Conservation (phyloP, 495 filamentous ascomycete genomes). For the Aspergillus bridgeri region DNA sequence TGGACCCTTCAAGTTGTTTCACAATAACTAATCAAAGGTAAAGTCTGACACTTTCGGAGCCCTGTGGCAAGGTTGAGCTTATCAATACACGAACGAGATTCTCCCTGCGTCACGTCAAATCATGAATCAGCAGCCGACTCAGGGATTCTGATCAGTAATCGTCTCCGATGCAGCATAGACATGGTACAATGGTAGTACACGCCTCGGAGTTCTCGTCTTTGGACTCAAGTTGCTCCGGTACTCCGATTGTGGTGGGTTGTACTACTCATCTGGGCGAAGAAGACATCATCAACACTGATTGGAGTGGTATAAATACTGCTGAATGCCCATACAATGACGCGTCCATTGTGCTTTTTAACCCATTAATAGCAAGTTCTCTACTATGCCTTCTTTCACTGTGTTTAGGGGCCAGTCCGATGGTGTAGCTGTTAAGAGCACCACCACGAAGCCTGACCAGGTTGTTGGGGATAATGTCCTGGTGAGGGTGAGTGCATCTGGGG, state of each 20-base stretch:
- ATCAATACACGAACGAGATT: too few relatives aligned
- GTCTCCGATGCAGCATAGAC: neutral
- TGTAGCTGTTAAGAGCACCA: slow-evolving; percentile 9
- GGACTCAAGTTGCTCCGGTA: neutral
- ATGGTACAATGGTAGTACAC: neutral
- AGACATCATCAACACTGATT: too few relatives aligned
- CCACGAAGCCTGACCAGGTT: slow-evolving; percentile 12
- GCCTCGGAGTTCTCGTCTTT: neutral
- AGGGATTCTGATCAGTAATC: neutral
- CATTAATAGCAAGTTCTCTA: neutral
- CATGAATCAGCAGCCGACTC: neutral
- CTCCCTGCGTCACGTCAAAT: neutral
- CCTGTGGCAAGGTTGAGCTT: too few relatives aligned
- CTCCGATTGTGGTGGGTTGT: neutral
- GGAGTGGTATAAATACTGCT: neutral
- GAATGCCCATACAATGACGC: too few relatives aligned
- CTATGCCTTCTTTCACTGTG: slow-evolving; percentile 16
- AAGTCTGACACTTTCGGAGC: too few relatives aligned
- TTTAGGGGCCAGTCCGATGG: slow-evolving; percentile 16
- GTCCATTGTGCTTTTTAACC: neutral
- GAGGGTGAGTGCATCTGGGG: slow-evolving; percentile 15
- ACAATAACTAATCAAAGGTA: too few relatives aligned
- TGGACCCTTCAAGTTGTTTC: too few relatives aligned
- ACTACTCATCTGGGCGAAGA: neutral
- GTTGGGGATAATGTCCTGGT: slow-evolving; percentile 13